Evolutionary conservation across 768 basidiomycete species (phyloP).

Genomic region (Floccularia luteovirens): DNA sequence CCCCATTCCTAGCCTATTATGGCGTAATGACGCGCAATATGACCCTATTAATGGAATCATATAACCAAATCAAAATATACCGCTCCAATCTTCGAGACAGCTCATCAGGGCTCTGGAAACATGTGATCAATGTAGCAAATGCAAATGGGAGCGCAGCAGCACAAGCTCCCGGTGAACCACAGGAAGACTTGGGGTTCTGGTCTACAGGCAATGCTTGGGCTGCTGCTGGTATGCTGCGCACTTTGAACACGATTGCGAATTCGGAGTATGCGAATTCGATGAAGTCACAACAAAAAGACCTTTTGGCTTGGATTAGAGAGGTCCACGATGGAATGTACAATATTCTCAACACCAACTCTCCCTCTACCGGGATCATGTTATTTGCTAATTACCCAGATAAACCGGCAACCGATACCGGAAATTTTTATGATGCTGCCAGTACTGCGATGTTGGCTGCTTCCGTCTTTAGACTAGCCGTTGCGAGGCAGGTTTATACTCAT

Average conservation of each 20-base stretch:
- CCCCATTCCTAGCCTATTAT: slow-evolving; percentile 83
- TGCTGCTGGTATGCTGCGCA: slow-evolving; percentile 80
- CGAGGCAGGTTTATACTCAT: slow-evolving; percentile 38
- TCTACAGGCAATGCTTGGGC: slow-evolving; percentile 85
- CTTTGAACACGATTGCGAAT: slow-evolving; percentile 63
- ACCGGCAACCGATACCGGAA: slow-evolving; percentile 21
- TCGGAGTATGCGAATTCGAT: slow-evolving; percentile 47
- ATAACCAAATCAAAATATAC: slow-evolving; percentile 69
- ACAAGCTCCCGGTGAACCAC: no score
- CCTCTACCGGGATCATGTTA: no score
- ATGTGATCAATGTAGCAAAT: slow-evolving; percentile 52
- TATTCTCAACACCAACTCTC: no score
- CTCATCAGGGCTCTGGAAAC: slow-evolving; percentile 62
- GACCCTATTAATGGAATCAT: slow-evolving; percentile 54
- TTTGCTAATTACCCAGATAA: slow-evolving; percentile 72
- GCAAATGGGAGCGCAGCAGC: no score
- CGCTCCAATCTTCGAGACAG: slow-evolving; percentile 53
- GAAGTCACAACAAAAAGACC: slow-evolving; percentile 43
- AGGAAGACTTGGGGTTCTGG: slow-evolving; percentile 77
- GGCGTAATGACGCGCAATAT: slow-evolving; percentile 53
- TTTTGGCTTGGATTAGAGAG: slow-evolving; percentile 60
- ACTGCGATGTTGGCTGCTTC: slow-evolving; percentile 71
- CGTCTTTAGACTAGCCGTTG: slow-evolving; percentile 63
- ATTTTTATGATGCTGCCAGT: slow-evolving; percentile 68
- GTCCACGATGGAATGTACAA: slow-evolving; percentile 71